Evolutionary conservation across 2,329 filamentous ascomycete genomes (phyloP).

Genomic region (Trichoderma oligosporum): DNA sequence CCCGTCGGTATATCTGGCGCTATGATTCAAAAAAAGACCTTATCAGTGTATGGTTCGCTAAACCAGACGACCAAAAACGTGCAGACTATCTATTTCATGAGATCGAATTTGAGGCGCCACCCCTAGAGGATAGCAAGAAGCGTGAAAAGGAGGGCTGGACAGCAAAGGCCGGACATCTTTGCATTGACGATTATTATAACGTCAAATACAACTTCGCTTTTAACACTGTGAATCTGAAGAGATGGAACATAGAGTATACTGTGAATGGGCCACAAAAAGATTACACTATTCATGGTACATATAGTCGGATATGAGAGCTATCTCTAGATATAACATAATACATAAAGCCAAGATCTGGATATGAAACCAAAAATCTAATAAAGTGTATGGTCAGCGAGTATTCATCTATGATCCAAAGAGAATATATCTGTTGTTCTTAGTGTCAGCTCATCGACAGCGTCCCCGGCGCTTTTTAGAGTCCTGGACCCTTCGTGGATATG

Average conservation of each 20-base stretch:
- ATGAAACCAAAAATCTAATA: background rate
- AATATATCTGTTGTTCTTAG: background rate
- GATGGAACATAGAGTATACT: slow-evolving; percentile 60
- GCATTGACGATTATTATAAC: slow-evolving; percentile 67
- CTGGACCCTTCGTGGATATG: background rate
- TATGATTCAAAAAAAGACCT: slow-evolving; percentile 59
- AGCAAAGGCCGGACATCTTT: slow-evolving; percentile 66
- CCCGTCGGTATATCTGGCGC: slow-evolving; percentile 67
- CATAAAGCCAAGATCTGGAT: background rate
- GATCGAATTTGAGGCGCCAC: slow-evolving; percentile 55
- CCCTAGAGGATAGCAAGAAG: slow-evolving; percentile 18
- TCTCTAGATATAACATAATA: background rate
- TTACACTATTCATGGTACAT: slow-evolving; percentile 57
- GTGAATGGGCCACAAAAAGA: slow-evolving; percentile 72
- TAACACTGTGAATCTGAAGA: slow-evolving; percentile 50
- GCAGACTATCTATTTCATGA: slow-evolving; percentile 74
- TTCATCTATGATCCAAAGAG: background rate
- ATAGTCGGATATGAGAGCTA: slow-evolving; percentile 36
- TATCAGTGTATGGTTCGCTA: slow-evolving; percentile 71
- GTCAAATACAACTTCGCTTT: slow-evolving; percentile 66
- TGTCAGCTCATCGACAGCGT: background rate
- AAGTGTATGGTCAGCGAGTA: background rate
- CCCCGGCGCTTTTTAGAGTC: background rate
- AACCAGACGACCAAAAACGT: slow-evolving; percentile 55
- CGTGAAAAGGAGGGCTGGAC: slow-evolving; percentile 48